Evolutionary conservation across 2,329 filamentous ascomycete species (phyloP).

Genomic region (Pseudocercospora fuligena): DNA sequence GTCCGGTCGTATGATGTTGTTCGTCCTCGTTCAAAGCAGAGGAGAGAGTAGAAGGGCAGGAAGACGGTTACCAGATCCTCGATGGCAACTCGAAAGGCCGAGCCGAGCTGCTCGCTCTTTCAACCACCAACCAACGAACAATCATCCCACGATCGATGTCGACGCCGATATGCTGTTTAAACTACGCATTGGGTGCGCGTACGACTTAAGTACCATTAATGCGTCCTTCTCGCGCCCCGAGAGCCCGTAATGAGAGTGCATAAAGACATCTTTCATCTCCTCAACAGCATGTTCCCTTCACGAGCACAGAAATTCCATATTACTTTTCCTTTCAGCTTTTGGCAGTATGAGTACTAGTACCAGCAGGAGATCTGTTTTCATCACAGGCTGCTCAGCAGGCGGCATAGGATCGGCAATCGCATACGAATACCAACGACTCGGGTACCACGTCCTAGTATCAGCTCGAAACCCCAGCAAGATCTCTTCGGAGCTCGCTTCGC

Average conservation of each 20-base stretch:
- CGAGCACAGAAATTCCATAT: background rate
- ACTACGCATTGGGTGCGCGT: no score
- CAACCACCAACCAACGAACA: background rate
- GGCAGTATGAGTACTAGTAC: constrained; percentile 1
- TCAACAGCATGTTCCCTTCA: background rate
- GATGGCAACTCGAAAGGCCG: background rate
- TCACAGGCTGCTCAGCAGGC: constrained; percentile 44
- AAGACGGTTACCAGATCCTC: background rate
- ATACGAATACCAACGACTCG: constrained; percentile 43
- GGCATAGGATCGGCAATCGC: constrained; percentile 50
- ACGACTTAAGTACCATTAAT: background rate
- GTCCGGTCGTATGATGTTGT: no score
- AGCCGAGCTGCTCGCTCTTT: background rate
- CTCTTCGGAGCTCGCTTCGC: constrained; percentile 3
- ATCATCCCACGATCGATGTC: background rate
- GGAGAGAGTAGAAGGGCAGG: background rate
- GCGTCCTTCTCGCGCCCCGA: background rate
- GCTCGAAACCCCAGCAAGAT: constrained; percentile 38
- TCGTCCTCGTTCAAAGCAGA: background rate
- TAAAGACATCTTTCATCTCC: background rate
- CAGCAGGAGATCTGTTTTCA: constrained; percentile 28
- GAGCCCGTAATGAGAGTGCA: background rate
- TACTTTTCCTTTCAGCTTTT: background rate
- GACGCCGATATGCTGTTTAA: background rate
- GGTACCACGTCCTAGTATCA: constrained; percentile 31